These are phyloP conservation scores for Ilex paraguariensis DNA, from an alignment of 305 asterid species.

Conservation along the genomic window DNA sequence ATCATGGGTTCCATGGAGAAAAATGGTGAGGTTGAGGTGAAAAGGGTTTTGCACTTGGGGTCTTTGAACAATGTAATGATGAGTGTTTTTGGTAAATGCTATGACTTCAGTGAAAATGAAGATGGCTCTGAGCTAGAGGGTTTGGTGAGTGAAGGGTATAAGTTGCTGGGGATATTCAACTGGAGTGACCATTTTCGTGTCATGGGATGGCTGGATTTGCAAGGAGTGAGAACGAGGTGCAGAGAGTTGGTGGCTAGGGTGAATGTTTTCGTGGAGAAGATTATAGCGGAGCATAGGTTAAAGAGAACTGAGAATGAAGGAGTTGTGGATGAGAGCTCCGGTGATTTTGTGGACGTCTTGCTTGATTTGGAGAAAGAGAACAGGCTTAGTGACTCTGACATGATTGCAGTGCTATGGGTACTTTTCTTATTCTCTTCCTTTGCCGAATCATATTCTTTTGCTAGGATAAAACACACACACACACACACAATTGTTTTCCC, in stretches of 20 bases:
- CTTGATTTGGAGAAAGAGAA: background rate
- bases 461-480: background rate
- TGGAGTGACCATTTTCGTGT: background rate
- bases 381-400: background rate
- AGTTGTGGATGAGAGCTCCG: background rate
- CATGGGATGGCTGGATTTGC: background rate
- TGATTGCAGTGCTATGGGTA: slow-evolving; percentile 1
- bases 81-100: background rate
- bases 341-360: background rate
- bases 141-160: background rate
- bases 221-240: background rate
- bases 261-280: background rate
- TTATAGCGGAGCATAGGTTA: background rate
- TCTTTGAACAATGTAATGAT: background rate
- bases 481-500: too few species aligned
- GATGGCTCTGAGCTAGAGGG: background rate
- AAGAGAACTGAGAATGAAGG: background rate
- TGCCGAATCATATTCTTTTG: background rate
- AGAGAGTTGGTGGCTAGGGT: background rate
- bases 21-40: background rate
- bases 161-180: background rate
- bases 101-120: background rate
- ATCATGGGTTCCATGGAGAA: background rate
- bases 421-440: background rate
- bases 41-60: background rate